Evolutionary conservation across 2,329 filamentous ascomycete genomes (phyloP).

Genomic region (Dichotomopilus funicola): DNA sequence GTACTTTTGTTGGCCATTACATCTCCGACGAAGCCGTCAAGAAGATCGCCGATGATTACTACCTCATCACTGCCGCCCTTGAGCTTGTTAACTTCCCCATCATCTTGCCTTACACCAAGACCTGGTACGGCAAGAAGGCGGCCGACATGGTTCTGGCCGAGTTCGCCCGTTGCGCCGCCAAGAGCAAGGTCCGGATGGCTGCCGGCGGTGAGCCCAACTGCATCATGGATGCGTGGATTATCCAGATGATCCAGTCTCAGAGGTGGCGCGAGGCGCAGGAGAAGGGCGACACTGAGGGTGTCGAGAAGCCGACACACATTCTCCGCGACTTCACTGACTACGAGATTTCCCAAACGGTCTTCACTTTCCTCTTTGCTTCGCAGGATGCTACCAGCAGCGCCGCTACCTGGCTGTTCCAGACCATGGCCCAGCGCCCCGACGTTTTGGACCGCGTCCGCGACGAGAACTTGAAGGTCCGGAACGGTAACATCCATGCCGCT

Average conservation of each 20-base stretch:
- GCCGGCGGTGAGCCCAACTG: conserved; percentile 80
- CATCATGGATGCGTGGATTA: conserved; percentile 94
- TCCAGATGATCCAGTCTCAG: conserved; percentile 79
- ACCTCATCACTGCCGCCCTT: conserved; percentile 88
- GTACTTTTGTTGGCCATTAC: conserved; percentile 96
- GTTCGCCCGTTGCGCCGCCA: conserved; percentile 85
- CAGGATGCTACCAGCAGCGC: conserved; percentile 96
- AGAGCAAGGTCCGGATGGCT: conserved; percentile 87
- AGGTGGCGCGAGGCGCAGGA: conserved; percentile 73
- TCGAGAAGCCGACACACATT: conserved; percentile 75
- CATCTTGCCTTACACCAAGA: conserved; percentile 90
- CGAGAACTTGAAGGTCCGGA: conserved; percentile 74
- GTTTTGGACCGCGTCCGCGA: conserved; percentile 83
- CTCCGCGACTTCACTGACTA: conserved; percentile 83
- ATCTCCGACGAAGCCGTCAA: conserved; percentile 84
- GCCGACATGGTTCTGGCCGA: conserved; percentile 86
- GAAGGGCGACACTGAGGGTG: conserved; percentile 59
- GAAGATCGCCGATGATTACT: conserved; percentile 95
- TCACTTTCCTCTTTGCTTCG: conserved; percentile 94
- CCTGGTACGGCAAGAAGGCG: conserved; percentile 95
- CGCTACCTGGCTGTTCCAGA: conserved; percentile 90
- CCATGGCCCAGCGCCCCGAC: conserved; percentile 89
- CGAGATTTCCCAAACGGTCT: conserved; percentile 88
- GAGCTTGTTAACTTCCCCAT: conserved; percentile 98
- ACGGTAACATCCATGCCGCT: conserved; percentile 63